Conservation (phyloP, 2,329 filamentous ascomycete species). For the Penicillium sp. region DNA sequence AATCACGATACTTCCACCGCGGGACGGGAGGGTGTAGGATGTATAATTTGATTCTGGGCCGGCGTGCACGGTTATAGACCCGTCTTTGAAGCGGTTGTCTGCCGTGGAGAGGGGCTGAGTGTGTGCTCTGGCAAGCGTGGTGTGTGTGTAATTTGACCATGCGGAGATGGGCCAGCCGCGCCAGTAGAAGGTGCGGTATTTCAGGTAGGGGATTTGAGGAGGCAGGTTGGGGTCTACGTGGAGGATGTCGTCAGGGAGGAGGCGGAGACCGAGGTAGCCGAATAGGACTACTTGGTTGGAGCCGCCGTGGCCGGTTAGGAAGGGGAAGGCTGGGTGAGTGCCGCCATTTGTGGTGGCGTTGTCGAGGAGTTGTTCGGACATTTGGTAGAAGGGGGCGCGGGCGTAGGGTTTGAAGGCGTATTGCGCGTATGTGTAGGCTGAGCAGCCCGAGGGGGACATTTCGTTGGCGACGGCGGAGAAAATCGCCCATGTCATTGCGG, state of each 20-base stretch:
- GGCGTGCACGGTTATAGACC: slow-evolving; percentile 65
- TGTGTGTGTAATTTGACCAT: slow-evolving; percentile 68
- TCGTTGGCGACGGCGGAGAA: slow-evolving; percentile 71
- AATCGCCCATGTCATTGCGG: slow-evolving; percentile 75
- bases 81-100: slow-evolving; percentile 59
- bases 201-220: slow-evolving; percentile 66
- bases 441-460: slow-evolving; percentile 70
- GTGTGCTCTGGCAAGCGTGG: slow-evolving; percentile 62
- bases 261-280: slow-evolving; percentile 69
- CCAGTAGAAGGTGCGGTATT: slow-evolving; percentile 70
- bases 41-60: slow-evolving; percentile 53
- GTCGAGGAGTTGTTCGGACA: slow-evolving; percentile 72
- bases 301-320: slow-evolving; percentile 73
- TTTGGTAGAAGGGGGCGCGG: slow-evolving; percentile 71
- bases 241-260: slow-evolving; percentile 64
- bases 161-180: slow-evolving; percentile 69
- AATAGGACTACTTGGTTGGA: slow-evolving; percentile 71
- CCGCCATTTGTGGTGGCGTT: slow-evolving; percentile 66
- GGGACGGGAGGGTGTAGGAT: slow-evolving; percentile 55
- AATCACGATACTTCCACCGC: slow-evolving; percentile 60
- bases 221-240: slow-evolving; percentile 69
- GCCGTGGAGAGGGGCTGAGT: slow-evolving; percentile 57
- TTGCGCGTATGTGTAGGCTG: slow-evolving; percentile 70
- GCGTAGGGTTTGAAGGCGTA: slow-evolving; percentile 69
- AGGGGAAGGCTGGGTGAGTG: slow-evolving; percentile 72